Evolutionary conservation across 306 rosid species (phyloP), one percentile per base, ranked within the genome.

Genomic region (Boehmeria nivea): DNA sequence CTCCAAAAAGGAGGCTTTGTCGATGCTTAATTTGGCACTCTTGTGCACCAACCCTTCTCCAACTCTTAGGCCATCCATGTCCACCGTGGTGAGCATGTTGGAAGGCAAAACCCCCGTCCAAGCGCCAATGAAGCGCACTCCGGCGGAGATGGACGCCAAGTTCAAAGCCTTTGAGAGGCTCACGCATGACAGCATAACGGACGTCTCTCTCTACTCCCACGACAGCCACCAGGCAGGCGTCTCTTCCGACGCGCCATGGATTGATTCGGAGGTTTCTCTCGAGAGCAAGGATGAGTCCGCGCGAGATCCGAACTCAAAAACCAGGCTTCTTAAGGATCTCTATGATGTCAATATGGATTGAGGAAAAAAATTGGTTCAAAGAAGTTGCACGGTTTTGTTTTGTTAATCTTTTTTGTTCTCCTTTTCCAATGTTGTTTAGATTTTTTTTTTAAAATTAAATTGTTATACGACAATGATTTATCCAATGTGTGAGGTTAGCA

Each of bases 31-130:
- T 48, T 18, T 90, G 61, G 88, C 83, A 13, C 88, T 90, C 14
- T 13, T 84, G 16, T 90, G 98, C 83, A 84, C 95, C 59, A 90
- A 87, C 58, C 88, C 91, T 24, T 90, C 98, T 58, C 95, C 98
- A 19, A 86, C 95, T 53, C 95, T 86, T 9, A 70, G 98, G 34
- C 95, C 95, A 59, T 31, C 85, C 43, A 90, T 90, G 98, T 80
- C 95, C 46, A 76, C 88, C 0, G 90, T 82, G 11, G 88, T 87
- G 65, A 72, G 91, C 48, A 90, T 90, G 98, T 89, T 90, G 15
- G 95, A 86, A 63, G 95, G 95, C 6, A 83, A 81, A 16, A 69
- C 49, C 23, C 76, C 82, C 0, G 73, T 81, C 33, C 84, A 83
- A 71, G 79, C 78, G 6, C 82, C 83, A 3, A 52, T 76, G 54